These are phyloP conservation scores for Aquilaria agallochum DNA, from an alignment of 441 rosid species.

Conservation along the genomic window DNA sequence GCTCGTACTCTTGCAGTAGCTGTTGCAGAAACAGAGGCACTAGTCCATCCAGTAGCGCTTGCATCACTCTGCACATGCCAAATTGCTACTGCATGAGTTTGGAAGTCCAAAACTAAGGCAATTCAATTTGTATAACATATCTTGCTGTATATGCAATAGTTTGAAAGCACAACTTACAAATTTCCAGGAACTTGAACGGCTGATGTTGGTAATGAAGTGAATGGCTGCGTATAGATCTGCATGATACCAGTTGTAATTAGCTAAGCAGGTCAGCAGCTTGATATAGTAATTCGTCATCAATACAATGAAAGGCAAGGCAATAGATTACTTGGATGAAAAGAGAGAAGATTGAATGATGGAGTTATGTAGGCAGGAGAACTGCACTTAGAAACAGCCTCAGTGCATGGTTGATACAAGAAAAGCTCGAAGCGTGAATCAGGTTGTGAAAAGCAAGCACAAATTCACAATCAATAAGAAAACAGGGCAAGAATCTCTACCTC, in stretches of 20 bases:
- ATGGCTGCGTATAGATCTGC: conserved; percentile 67
- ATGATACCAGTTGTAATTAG: not conserved
- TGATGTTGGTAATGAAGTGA: conserved; percentile 60
- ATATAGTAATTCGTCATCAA: not conserved
- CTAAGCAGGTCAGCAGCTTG: not conserved
- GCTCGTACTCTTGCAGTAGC: conserved; percentile 49
- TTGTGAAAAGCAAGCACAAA: conserved; percentile 1
- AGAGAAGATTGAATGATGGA: not conserved
- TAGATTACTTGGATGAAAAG: not conserved
- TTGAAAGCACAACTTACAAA: conserved; percentile 40
- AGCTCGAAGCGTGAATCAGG: not conserved
- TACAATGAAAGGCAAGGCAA: not conserved
- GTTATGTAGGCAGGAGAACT: not conserved
- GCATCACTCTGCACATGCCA: conserved; percentile 55
- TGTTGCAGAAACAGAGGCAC: conserved; percentile 62
- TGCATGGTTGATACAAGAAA: not conserved
- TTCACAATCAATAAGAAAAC: not conserved
- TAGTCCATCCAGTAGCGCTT: conserved; percentile 70
- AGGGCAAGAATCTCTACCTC: conserved; percentile 44
- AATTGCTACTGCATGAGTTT: conserved; percentile 10
- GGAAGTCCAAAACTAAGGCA: not conserved
- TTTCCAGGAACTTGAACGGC: conserved; percentile 83
- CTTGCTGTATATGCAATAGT: not conserved
- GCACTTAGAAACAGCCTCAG: conserved; percentile 1
- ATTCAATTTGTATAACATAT: not conserved